Evolutionary conservation across 495 filamentous ascomycete genomes (phyloP), one percentile per base, ranked within the genome.

Genomic region (Cryomyces antarcticus): DNA sequence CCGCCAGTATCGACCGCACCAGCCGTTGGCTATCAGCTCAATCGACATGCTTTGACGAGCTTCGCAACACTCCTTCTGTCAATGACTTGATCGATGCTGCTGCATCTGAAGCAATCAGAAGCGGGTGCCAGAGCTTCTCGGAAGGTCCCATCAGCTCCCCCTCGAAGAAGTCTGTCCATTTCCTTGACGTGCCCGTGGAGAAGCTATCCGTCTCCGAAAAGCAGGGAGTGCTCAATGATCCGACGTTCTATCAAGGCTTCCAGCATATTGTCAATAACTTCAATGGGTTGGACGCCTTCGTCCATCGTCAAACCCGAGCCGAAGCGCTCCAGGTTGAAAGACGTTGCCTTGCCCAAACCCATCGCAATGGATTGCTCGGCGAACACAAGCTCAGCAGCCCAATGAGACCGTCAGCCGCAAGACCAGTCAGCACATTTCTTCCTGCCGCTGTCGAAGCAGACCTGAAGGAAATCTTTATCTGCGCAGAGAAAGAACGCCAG

Each of bases 161-260:
- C 33, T 35, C 33, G 33, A 7, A 7, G 33, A 12, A 35, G 33
- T 35, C 7, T 12, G 7, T 35, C 12, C n/a, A n/a, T n/a, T n/a
- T n/a, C n/a, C n/a, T n/a, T n/a, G n/a, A n/a, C n/a, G n/a, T n/a
- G n/a, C n/a, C n/a, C n/a, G n/a, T n/a, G n/a, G n/a, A n/a, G n/a
- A n/a, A n/a, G n/a, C n/a, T n/a, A n/a, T n/a, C n/a, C 49, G 37
- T 33, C 39, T 6, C 10, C 17, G 43, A 41, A 10, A 42, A 49
- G 0, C 43, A 49, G 9, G 45, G 48, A 7, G 38, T 41, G 36
- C 51, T 52, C 5, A 59, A 76, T 53, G 83, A 92, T 51, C 78
- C 79, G 1, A 81, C 87, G n/a, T 94, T 89, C 56, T 87, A 88
- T 67, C 77, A 83, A 47, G 84, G 84, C 28, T 95, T 94, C 57